These are phyloP conservation scores for Rhizopogon vesiculosus DNA, from an alignment of 768 basidiomycete species.

Conservation along the genomic window DNA sequence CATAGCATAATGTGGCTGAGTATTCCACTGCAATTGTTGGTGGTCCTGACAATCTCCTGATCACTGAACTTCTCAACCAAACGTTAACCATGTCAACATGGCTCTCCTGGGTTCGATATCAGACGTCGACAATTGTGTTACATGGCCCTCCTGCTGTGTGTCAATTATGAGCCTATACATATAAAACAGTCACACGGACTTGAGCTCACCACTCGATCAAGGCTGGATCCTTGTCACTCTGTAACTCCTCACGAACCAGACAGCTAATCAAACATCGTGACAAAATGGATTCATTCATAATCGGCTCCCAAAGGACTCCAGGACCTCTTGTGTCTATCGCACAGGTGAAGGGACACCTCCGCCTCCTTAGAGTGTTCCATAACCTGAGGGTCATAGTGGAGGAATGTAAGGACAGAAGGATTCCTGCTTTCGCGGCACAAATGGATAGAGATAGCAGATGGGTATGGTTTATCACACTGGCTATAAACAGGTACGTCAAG, in stretches of 20 bases:
- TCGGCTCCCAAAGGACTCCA: slow-evolving; percentile 13
- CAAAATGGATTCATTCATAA: slow-evolving; percentile 6
- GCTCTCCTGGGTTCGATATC: background rate
- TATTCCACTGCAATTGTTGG: background rate
- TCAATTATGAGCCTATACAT: background rate
- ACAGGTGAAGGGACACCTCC: slow-evolving; percentile 31
- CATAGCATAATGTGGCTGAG: too few species aligned
- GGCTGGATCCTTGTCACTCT: background rate
- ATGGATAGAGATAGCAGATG: slow-evolving; percentile 28
- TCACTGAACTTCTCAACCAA: background rate
- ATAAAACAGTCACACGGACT: background rate
- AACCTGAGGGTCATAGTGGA: slow-evolving; percentile 25
- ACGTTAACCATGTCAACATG: background rate
- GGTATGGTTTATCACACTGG: slow-evolving; percentile 36
- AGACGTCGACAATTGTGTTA: background rate
- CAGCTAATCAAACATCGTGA: background rate
- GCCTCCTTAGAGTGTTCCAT: slow-evolving; percentile 28
- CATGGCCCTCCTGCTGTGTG: background rate
- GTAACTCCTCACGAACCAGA: too few species aligned
- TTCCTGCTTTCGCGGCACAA: slow-evolving; percentile 19
- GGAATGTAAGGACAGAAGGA: slow-evolving; percentile 18
- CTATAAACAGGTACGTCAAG: slow-evolving; percentile 29
- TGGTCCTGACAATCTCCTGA: background rate
- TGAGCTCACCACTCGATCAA: background rate
- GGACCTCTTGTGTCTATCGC: slow-evolving; percentile 25